These are phyloP conservation scores for Fomitopsis schrenkii DNA, from an alignment of 1,284 basidiomycete genomes.

Conservation along the genomic window DNA sequence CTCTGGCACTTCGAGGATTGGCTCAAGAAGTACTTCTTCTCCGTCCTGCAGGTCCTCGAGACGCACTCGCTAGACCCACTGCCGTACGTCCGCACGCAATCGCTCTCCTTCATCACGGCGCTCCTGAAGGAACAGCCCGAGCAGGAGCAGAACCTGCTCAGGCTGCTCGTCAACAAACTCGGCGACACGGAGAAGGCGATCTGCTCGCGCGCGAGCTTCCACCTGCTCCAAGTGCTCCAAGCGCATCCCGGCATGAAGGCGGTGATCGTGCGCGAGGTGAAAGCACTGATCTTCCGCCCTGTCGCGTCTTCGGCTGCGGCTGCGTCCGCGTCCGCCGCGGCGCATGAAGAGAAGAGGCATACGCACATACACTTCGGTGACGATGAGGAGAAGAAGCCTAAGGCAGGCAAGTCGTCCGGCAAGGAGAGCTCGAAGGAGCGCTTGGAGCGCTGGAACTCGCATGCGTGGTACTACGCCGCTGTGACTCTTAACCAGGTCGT, in stretches of 20 bases:
- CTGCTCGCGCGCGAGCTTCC: conserved; percentile 87
- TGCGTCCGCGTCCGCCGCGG: conserved; percentile 15
- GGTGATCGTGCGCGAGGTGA: conserved; percentile 87
- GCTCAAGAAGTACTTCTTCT: conserved; percentile 97
- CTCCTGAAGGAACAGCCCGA: conserved; percentile 90
- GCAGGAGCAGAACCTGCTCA: conserved; percentile 94
- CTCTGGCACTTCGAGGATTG: conserved; percentile 96
- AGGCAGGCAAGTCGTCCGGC: conserved; percentile 21
- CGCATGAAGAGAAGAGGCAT: conserved; percentile 1
- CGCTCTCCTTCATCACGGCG: conserved; percentile 60
- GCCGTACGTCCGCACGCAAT: conserved; percentile 75
- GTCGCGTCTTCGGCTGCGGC: conserved; percentile 38
- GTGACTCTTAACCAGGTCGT: conserved; percentile 96
- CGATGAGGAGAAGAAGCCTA: conserved; percentile 23
- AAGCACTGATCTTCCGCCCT: conserved; percentile 72
- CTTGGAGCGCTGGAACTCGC: conserved; percentile 29
- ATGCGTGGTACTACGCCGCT: conserved; percentile 79
- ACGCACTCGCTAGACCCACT: conserved; percentile 85
- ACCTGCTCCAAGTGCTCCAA: conserved; percentile 87
- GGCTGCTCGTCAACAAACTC: conserved; percentile 92
- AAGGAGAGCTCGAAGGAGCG: conserved; percentile 10
- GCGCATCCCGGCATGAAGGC: conserved; percentile 93
- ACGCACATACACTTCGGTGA: conserved; percentile 19
- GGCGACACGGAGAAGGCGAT: conserved; percentile 89
- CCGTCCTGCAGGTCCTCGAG: conserved; percentile 89